A percentile compares a stretch with the other conserved stretches of the same genome.
Conservation (phyloP, 805 yeast genomes). For the Priceomyces fermenticarens region DNA sequence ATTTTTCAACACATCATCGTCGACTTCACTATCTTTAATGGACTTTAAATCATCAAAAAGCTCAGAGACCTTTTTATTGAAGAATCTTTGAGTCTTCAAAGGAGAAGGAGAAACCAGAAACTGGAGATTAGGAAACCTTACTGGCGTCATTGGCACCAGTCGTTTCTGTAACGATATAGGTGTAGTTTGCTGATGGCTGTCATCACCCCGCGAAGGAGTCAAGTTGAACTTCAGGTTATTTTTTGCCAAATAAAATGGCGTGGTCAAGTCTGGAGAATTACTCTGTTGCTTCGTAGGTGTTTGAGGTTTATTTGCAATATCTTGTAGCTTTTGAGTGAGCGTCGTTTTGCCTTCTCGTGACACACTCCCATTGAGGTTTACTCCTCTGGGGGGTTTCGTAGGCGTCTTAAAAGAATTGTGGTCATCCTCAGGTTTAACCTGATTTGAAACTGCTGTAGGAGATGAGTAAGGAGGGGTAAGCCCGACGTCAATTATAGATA, state of each 20-base stretch:
- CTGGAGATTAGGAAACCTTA: conserved; percentile 9
- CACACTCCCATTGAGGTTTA: conserved; percentile 5
- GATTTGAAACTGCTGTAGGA: conserved; percentile 24
- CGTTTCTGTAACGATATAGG: not conserved
- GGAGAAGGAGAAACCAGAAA: conserved; percentile 49
- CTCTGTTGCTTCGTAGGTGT: conserved; percentile 7
- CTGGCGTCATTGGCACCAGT: conserved; percentile 10
- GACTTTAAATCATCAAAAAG: conserved; percentile 46
- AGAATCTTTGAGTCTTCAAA: conserved; percentile 31
- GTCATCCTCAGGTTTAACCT: not conserved
- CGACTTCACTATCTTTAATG: conserved; percentile 21
- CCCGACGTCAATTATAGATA: conserved; percentile 65
- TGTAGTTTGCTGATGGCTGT: not conserved
- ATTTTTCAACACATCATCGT: conserved; percentile 8
- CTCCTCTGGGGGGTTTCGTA: conserved; percentile 18
- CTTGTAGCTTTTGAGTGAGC: conserved; percentile 4
- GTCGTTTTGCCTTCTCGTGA: not conserved
- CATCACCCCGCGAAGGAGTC: not conserved
- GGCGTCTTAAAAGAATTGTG: conserved; percentile 31
- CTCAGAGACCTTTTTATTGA: conserved; percentile 36
- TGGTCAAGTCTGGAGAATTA: conserved; percentile 8
- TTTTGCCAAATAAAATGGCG: conserved; percentile 23
- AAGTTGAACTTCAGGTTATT: conserved; percentile 14
- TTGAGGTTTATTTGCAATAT: conserved; percentile 1
- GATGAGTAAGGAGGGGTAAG: conserved; percentile 44